Evolutionary conservation across 1,284 basidiomycete genomes (phyloP).

Genomic region (Fomes fomentarius): DNA sequence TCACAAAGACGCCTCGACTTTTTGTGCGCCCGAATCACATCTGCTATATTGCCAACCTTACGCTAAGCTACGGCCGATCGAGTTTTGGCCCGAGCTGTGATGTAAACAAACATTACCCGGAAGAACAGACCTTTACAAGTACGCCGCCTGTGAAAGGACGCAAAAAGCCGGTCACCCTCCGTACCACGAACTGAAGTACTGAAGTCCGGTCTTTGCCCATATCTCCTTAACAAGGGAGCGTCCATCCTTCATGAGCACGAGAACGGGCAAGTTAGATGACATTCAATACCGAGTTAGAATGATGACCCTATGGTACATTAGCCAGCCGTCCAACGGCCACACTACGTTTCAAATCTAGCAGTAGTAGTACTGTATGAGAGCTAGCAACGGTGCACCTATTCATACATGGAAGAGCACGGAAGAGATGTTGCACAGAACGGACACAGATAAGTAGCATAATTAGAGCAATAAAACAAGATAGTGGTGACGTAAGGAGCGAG

Average conservation of each 20-base stretch:
- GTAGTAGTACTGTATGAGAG: not conserved
- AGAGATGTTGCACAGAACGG: not conserved
- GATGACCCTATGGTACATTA: slow-evolving; percentile 8
- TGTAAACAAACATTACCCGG: too few relatives aligned
- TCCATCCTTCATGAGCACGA: not conserved
- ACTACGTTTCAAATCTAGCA: slow-evolving; percentile 5
- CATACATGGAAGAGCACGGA: slow-evolving; percentile 6
- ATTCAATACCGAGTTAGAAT: not conserved
- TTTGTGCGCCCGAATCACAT: not conserved
- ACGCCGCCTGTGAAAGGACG: too few relatives aligned
- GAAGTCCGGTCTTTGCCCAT: not conserved
- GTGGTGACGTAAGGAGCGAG: not conserved
- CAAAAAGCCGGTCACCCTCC: too few relatives aligned
- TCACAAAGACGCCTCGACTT: too few relatives aligned
- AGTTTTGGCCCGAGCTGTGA: too few relatives aligned
- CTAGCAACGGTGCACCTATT: not conserved
- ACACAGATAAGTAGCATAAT: slow-evolving; percentile 6
- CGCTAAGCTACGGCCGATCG: too few relatives aligned
- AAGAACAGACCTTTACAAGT: too few relatives aligned
- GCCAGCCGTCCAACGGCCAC: not conserved
- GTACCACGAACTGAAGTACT: too few relatives aligned
- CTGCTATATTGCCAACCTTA: too few relatives aligned
- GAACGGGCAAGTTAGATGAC: not conserved
- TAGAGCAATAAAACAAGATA: slow-evolving; percentile 18
- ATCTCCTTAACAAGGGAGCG: too few relatives aligned